Percentiles rank a stretch among this genome's conserved stretches.
Conservation (phyloP, 306 rosid genomes). For the Quillaja saponaria region DNA sequence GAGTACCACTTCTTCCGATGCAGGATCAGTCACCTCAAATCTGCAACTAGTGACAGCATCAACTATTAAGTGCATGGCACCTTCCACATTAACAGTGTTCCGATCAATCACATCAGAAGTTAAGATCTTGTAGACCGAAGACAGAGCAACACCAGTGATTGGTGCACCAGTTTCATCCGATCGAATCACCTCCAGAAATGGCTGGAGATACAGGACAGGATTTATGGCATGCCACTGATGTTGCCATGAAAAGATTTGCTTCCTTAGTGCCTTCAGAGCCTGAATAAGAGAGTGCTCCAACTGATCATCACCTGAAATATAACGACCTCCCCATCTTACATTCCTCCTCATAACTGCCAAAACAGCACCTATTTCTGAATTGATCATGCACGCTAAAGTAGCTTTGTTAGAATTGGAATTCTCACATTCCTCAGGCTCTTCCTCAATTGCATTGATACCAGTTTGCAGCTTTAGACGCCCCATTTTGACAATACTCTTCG, state of each 20-base stretch:
- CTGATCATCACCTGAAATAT: conserved; percentile 94
- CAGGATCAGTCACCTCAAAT: conserved; percentile 93
- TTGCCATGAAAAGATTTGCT: conserved; percentile 85
- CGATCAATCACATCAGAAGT: conserved; percentile 89
- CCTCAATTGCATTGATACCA: conserved; percentile 79
- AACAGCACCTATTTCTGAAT: conserved; percentile 93
- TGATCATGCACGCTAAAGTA: conserved; percentile 86
- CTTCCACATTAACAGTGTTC: conserved; percentile 77
- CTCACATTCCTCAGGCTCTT: conserved; percentile 85
- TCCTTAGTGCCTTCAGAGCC: conserved; percentile 81
- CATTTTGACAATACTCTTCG: conserved; percentile 41
- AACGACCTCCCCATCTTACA: conserved; percentile 92
- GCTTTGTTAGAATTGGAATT: conserved; percentile 57
- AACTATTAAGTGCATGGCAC: conserved; percentile 91
- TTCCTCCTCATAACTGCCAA: conserved; percentile 97
- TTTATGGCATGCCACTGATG: conserved; percentile 88
- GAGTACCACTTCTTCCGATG: conserved; percentile 90
- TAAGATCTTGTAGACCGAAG: conserved; percentile 90
- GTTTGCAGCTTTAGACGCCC: conserved; percentile 78
- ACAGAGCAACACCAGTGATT: conserved; percentile 88
- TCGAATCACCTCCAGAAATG: conserved; percentile 93
- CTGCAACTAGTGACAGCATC: conserved; percentile 97
- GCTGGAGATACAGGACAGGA: conserved; percentile 83
- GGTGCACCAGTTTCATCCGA: conserved; percentile 97
- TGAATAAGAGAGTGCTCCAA: conserved; percentile 87